These are phyloP conservation scores for Pleurostoma richardsiae DNA, from an alignment of 2,329 filamentous ascomycete species.

Conservation along the genomic window DNA sequence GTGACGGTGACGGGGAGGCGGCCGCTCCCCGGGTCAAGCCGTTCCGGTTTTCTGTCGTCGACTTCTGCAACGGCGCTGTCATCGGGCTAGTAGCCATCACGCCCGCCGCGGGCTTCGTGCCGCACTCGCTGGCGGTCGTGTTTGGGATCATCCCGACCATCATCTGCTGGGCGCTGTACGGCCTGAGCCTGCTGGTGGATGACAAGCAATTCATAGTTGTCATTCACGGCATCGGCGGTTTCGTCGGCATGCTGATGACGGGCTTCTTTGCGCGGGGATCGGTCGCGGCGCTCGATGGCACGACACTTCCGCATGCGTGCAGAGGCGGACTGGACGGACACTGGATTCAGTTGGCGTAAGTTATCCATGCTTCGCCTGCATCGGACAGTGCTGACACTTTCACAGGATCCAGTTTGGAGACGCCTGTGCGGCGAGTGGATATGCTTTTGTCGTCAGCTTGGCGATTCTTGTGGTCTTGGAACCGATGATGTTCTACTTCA, in stretches of 20 bases:
- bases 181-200: conserved; percentile 3
- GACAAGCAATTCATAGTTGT: conserved; percentile 52
- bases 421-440: no score
- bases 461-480: no score
- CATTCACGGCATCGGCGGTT: conserved; percentile 52
- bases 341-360: no score
- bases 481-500: no score
- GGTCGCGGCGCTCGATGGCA: no score
- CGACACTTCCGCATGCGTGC: no score
- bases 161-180: conserved; percentile 8
- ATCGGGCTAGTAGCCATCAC: conserved; percentile 11
- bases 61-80: conserved; percentile 11
- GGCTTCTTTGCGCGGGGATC: conserved; percentile 42
- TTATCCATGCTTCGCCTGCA: no score
- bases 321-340: no score
- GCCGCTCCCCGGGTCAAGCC: conserved; percentile 1
- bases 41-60: conserved; percentile 3
- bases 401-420: no score
- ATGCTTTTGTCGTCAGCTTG: no score
- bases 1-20: conserved; percentile 1
- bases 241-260: conserved; percentile 52
- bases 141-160: conserved; percentile 9
- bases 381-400: no score
- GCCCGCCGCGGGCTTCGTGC: conserved; percentile 10
- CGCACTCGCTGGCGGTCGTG: conserved; percentile 7